phyloP scores from a whole-genome alignment of 257 asterid species.

The Fraxinus cuspidata region DNA sequence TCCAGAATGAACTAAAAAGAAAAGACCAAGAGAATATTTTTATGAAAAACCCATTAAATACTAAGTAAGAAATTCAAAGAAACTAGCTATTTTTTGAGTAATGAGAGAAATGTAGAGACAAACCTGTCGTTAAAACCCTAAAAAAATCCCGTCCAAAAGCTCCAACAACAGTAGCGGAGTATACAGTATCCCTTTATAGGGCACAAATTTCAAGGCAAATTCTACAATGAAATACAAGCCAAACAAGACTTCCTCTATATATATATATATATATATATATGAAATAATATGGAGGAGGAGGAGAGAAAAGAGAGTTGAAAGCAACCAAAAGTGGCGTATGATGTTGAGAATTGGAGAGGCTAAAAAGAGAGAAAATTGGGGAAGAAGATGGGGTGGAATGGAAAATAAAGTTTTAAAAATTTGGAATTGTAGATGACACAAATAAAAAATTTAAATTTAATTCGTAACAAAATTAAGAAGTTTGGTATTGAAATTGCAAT shows the following conservation, averaged over 20 bases:
- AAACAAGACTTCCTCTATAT: not conserved
- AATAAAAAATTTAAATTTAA: too few relatives aligned
- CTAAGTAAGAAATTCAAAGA: not conserved
- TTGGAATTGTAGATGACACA: too few relatives aligned
- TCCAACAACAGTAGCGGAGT: conserved; percentile 11
- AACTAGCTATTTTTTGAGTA: not conserved
- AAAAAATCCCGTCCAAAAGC: conserved; percentile 35
- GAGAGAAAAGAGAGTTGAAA: not conserved
- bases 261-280: not conserved
- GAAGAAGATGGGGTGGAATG: too few relatives aligned
- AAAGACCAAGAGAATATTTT: not conserved
- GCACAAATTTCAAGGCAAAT: conserved; percentile 33
- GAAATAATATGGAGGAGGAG: not conserved
- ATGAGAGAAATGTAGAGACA: conserved; percentile 30
- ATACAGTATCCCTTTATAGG: conserved; percentile 6
- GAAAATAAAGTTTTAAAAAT: too few relatives aligned
- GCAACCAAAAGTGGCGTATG: not conserved
- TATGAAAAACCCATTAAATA: not conserved
- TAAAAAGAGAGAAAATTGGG: conserved; percentile 17
- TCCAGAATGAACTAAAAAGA: not conserved
- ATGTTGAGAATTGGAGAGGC: conserved; percentile 8
- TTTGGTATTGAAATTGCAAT: too few relatives aligned
- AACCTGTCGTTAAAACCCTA: conserved; percentile 36
- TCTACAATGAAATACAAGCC: conserved; percentile 10
- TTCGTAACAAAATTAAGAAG: too few relatives aligned